Base-by-base conservation (phyloP, 305 asterid species). In the Fraxinus albicans region DNA sequence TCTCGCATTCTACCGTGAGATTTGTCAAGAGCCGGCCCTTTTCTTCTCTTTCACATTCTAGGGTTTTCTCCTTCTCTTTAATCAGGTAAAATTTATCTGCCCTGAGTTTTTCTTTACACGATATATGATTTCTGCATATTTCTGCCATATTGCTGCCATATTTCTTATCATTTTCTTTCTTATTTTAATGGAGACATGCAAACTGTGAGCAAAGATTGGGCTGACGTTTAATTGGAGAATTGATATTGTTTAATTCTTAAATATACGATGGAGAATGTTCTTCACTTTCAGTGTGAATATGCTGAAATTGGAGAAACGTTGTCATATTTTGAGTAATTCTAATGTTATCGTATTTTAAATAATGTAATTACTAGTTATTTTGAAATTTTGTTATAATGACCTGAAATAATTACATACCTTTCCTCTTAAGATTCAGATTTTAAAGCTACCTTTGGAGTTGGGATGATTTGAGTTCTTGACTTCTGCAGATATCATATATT, bases 201-300 rank as follows among this genome's bases (percentile, higher is more conserved):
- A 60, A 60, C 72, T 4, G 72, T 7, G 29, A 60, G 72, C 72
- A 60, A 60, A 7, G 72, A 60, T 15, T 4, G 60, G 25, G 50
- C 15, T 40, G 50, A 40, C 77, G 76, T 80, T 79, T 84, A 79
- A 77, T 69, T 84, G 27, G 78, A 47, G 78, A 76, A 34, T 40
- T 47, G 21, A 34, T 2, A 72, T 21, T 44, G 74, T 47, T 70
- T 75, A 19, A 10, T 15, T 36, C 10, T 60, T 36, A 38, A 78
- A 55, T 50, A 81, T 25, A 29, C 36, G 67, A 65, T 79, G 70
- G 70, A 53, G 21, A 7, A 7, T 75, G 55, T 50, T 23, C 34
- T 12, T 53, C 44, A 74, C 38, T 77, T 58, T 42, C 74, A 23
- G 58, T 4, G 19, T 47, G 58, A 47, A 47, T 4, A 10, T 10